Conservation (phyloP, 441 rosid species). For the Adansonia grandidieri region DNA sequence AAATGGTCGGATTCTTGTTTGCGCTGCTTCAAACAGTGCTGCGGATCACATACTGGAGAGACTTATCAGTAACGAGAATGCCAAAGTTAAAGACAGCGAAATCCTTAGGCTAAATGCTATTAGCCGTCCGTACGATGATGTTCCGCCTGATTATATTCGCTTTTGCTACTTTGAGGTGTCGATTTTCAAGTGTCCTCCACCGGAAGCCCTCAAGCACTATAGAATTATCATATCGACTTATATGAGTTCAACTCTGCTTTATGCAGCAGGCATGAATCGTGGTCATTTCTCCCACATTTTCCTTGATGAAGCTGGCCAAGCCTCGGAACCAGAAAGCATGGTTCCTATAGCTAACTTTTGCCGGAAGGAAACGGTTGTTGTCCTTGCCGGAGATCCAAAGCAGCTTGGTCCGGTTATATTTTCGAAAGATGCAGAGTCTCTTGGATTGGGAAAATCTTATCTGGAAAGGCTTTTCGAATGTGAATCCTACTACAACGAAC, state of each 20-base stretch:
- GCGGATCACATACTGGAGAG: slow-evolving; percentile 63
- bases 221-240: slow-evolving; percentile 61
- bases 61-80: slow-evolving; percentile 41
- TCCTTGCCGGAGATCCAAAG: slow-evolving; percentile 76
- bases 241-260: slow-evolving; percentile 56
- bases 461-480: slow-evolving; percentile 60
- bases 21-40: slow-evolving; percentile 73
- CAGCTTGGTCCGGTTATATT: slow-evolving; percentile 70
- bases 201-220: slow-evolving; percentile 41
- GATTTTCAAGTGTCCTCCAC: slow-evolving; percentile 59
- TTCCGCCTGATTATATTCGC: slow-evolving; percentile 40
- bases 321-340: slow-evolving; percentile 83
- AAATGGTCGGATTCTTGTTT: slow-evolving; percentile 51
- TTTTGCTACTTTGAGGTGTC: slow-evolving; percentile 50
- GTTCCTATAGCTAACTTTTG: slow-evolving; percentile 52
- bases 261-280: slow-evolving; percentile 44
- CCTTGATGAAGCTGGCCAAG: slow-evolving; percentile 80
- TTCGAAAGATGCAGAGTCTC: slow-evolving; percentile 52
- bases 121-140: slow-evolving; percentile 57
- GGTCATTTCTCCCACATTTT: slow-evolving; percentile 72
- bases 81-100: slow-evolving; percentile 45
- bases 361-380: slow-evolving; percentile 54
- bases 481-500: slow-evolving; percentile 42
- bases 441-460: slow-evolving; percentile 61
- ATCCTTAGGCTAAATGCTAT: slow-evolving; percentile 66